phyloP scores from a whole-genome alignment of 2,329 filamentous ascomycete genomes.

The Pyricularia sp. region DNA sequence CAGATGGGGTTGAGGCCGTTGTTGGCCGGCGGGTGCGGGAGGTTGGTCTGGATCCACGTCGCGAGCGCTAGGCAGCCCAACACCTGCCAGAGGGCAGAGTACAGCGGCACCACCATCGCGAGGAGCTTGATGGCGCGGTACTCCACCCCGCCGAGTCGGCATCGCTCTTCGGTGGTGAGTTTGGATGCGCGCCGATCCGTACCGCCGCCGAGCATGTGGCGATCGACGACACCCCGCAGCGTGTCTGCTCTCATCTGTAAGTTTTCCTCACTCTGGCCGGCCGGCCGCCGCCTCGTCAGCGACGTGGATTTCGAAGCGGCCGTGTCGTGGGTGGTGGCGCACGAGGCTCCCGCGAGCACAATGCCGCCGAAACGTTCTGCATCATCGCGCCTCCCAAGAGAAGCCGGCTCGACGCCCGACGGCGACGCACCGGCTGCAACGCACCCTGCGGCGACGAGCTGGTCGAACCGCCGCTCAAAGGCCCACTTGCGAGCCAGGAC shows the following conservation, averaged over 20 bases:
- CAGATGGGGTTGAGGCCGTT: slow-evolving; percentile 60
- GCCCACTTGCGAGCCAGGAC: slow-evolving; percentile 49
- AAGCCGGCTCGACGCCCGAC: background rate
- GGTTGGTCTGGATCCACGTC: slow-evolving; percentile 48
- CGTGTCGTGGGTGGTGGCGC: background rate
- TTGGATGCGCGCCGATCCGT: slow-evolving; percentile 27
- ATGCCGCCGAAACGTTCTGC: background rate
- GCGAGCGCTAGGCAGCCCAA: slow-evolving; percentile 49
- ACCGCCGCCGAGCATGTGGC: background rate
- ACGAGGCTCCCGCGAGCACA: background rate
- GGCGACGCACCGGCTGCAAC: background rate
- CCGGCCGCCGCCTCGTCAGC: background rate
- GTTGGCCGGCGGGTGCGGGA: slow-evolving; percentile 32
- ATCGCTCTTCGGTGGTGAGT: slow-evolving; percentile 41
- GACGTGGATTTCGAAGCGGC: background rate
- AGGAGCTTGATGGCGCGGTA: slow-evolving; percentile 54
- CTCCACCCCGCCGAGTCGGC: slow-evolving; percentile 52
- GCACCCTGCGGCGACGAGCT: slow-evolving; percentile 34
- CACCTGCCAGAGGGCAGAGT: slow-evolving; percentile 50
- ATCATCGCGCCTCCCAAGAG: background rate
- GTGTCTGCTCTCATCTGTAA: background rate
- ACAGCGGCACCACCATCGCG: slow-evolving; percentile 48
- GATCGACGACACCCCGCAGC: background rate
- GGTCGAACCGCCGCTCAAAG: slow-evolving; percentile 51
- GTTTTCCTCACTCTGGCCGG: background rate